Evolutionary conservation across 495 filamentous ascomycete species (phyloP).

Genomic region (Daldinia concentrica): DNA sequence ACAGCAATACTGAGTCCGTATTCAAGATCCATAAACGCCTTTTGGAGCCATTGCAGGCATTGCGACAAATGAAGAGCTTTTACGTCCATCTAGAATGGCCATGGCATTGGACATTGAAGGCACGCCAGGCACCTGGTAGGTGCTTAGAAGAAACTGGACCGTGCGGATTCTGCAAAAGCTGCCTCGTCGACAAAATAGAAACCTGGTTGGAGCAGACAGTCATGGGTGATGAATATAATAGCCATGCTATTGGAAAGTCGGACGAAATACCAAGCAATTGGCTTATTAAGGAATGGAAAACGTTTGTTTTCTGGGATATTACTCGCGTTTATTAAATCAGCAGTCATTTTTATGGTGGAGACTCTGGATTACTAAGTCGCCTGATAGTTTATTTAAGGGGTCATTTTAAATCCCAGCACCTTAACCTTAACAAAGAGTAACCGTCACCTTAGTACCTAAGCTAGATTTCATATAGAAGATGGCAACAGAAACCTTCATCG

Average conservation of each 20-base stretch:
- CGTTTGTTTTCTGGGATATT: neutral
- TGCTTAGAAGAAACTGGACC: too few relatives aligned
- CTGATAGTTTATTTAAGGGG: too few relatives aligned
- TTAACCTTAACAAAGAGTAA: too few relatives aligned
- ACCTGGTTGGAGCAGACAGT: conserved; percentile 10
- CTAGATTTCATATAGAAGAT: neutral
- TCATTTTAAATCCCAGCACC: too few relatives aligned
- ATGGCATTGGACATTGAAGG: neutral
- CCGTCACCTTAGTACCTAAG: too few relatives aligned
- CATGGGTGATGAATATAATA: conserved; percentile 20
- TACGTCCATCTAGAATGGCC: conserved; percentile 19
- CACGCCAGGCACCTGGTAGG: neutral
- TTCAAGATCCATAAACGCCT: neutral
- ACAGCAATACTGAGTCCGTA: neutral
- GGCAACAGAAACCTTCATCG: neutral
- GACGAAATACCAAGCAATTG: neutral
- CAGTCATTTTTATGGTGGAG: too few relatives aligned
- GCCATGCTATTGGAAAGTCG: conserved; percentile 4
- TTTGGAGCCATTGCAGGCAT: neutral
- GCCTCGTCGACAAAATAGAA: conserved; percentile 3
- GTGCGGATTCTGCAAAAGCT: neutral
- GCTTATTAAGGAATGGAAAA: conserved; percentile 1
- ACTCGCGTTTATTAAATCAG: neutral
- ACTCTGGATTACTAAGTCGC: too few relatives aligned
- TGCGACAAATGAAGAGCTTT: conserved; percentile 5